Conservation (phyloP, 2,329 filamentous ascomycete genomes). For the Trematosphaeria pertusa region DNA sequence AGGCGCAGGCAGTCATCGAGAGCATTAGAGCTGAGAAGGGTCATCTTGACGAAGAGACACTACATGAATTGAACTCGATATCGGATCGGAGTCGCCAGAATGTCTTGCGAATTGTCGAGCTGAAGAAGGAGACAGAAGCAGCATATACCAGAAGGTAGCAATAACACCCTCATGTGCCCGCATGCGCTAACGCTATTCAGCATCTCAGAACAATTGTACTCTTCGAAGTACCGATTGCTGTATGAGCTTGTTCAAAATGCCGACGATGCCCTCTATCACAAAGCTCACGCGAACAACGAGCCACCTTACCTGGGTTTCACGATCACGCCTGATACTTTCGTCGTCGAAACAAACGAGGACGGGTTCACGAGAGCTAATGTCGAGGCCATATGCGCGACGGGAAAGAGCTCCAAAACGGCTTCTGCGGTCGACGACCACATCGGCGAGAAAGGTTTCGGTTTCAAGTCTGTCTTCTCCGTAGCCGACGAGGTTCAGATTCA, state of each 20-base stretch:
- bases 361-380: slow-evolving; percentile 48
- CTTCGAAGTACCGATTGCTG: slow-evolving; percentile 31
- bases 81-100: slow-evolving; percentile 5
- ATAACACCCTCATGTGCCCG: background rate
- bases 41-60: slow-evolving; percentile 19
- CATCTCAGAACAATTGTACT: slow-evolving; percentile 31
- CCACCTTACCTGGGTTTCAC: slow-evolving; percentile 30
- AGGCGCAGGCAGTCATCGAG: slow-evolving; percentile 22
- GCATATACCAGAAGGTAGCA: slow-evolving; percentile 22
- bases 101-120: slow-evolving; percentile 12
- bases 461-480: slow-evolving; percentile 46
- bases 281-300: background rate
- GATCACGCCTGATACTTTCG: slow-evolving; percentile 37
- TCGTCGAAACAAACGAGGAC: slow-evolving; percentile 55
- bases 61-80: slow-evolving; percentile 14
- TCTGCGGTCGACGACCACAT: slow-evolving; percentile 29
- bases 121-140: slow-evolving; percentile 20
- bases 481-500: slow-evolving; percentile 49
- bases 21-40: slow-evolving; percentile 24
- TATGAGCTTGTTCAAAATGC: slow-evolving; percentile 52
- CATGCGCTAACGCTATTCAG: slow-evolving; percentile 8
- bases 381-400: slow-evolving; percentile 47
- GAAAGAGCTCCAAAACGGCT: slow-evolving; percentile 45
- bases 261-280: slow-evolving; percentile 48
- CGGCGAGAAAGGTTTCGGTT: slow-evolving; percentile 49